Base-by-base conservation (phyloP, 179 eudicot genomes). In the Carnegiea gigantea region DNA sequence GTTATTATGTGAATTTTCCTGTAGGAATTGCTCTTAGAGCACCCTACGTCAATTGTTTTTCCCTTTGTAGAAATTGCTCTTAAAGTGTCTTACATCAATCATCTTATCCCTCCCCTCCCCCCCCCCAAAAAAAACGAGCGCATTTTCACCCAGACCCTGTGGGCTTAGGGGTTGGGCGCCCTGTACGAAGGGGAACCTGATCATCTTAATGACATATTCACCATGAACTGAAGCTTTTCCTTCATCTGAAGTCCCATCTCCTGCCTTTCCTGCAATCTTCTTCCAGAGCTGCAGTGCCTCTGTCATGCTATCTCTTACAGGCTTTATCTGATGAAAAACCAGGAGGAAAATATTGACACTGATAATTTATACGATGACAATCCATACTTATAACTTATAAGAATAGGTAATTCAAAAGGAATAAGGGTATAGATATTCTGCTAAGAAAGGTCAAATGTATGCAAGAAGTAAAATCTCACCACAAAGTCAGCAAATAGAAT, bases 281-380 rank as follows among this genome's bases (percentile, higher is more conserved):
- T 92, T 94, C 99, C 99, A 96, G 40, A 84, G 90, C 80, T 88
- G 97, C 84, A 96, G 86, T 59, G 99, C 98, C 85, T 96, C 99
- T 43, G 86, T 85, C 87, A 96, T 87, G 83, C 97, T 93, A 88
- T 96, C 98, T 88, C 99, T 93, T 78, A 91, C 99, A 67, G 99
- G 99, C 86, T 94, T 96, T 78, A 96, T 92, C 99, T 96, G 89
- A 57, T 28, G 67, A 40, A 81, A 71, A 10, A 72, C 11, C 51
- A 73, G 49, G 64, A 78, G 20, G 76, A 73, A 4, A 80, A 9
- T 0, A 48, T 8, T n/a, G 14, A 75, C 20, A 67, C 9, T 30
- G 43, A 30, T 36, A 70, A 30, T 36, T 17, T 36, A 70, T 33
- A 36, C 36, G 36, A 33, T 33, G 36, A 33, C 44, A 70, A 67